Evolutionary conservation across 768 basidiomycete genomes (phyloP), one percentile per base, ranked within the genome.

Genomic region (Asterophora lycoperdoides): DNA sequence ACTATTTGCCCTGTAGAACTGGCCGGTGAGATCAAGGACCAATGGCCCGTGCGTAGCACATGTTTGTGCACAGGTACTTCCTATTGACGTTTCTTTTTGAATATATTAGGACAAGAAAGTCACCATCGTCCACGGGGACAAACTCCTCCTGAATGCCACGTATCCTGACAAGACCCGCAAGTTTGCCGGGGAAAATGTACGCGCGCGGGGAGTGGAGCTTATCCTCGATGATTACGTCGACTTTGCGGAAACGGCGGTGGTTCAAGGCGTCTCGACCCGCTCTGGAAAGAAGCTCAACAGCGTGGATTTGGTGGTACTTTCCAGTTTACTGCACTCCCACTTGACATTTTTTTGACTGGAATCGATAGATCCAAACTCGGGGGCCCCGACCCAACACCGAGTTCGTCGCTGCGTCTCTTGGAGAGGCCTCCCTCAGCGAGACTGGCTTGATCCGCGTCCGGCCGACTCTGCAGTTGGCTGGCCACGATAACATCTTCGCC

Each of bases 101-200:
- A 15, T 3, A 59, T 64, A 14, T 29, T 44, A 75, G 74, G 57
- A 63, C 17, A 82, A 78, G 51, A 62, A 67, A 48, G 70, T 87
- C 13, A 84, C 83, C n/a, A 72, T 88, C 41, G 76, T 88, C 8
- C 86, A 88, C 9, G 71, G 73, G 26, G 68, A 74, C 20, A 48
- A 56, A 2, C 61, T 72, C 15, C 75, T 86, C 26, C 68, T 87
- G 46, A 84, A 84, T 53, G 60, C 69, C 4, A 60, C 72, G 1
- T 87, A 86, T 57, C 75, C 81, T 0, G 60, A 68, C n/a, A 73
- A 75, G 46, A 76, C 78, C 63, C 77, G 86, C 39, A 71, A 67
- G 18, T 68, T 63, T 17, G 59, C 79, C 3, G 74, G 71, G 35
- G 61, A 65, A 1, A 66, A 70, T 8, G 55, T 81, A 1, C 60